Conservation (phyloP, 2,329 filamentous ascomycete species). For the Fusarium sororula region DNA sequence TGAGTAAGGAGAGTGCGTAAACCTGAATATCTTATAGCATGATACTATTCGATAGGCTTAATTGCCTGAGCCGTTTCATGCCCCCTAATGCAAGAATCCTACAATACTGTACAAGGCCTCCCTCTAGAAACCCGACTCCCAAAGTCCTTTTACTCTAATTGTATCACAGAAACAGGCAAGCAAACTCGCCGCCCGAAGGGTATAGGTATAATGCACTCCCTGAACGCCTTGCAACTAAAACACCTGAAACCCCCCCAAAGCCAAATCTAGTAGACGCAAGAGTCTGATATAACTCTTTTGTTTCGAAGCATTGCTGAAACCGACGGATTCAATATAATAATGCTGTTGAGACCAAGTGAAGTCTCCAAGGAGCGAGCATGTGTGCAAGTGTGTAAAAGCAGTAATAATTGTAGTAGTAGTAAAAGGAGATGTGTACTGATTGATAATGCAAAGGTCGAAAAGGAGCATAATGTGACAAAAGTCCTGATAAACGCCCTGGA, state of each 20-base stretch:
- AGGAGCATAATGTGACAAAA: slow-evolving; percentile 29
- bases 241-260: background rate
- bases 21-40: background rate
- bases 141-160: background rate
- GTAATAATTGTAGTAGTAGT: slow-evolving; percentile 40
- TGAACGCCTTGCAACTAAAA: slow-evolving; percentile 6
- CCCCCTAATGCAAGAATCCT: background rate
- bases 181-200: background rate
- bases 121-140: background rate
- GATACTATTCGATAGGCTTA: background rate
- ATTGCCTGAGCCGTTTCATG: background rate
- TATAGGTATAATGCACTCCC: slow-evolving; percentile 6
- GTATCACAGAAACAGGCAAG: background rate
- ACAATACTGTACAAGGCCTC: slow-evolving; percentile 8
- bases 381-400: slow-evolving; percentile 27
- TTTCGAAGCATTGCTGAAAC: background rate
- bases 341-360: slow-evolving; percentile 11
- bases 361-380: slow-evolving; percentile 7
- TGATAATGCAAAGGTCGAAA: slow-evolving; percentile 35
- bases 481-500: slow-evolving; percentile 34
- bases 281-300: background rate
- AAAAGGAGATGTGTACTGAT: slow-evolving; percentile 36
- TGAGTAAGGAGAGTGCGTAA: background rate
- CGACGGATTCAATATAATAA: slow-evolving; percentile 4
- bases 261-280: background rate